Percentiles rank a stretch among this genome's conserved stretches.
phyloP scores from a whole-genome alignment of 2,329 filamentous ascomycete genomes.

The Graphilbum fragrans region DNA sequence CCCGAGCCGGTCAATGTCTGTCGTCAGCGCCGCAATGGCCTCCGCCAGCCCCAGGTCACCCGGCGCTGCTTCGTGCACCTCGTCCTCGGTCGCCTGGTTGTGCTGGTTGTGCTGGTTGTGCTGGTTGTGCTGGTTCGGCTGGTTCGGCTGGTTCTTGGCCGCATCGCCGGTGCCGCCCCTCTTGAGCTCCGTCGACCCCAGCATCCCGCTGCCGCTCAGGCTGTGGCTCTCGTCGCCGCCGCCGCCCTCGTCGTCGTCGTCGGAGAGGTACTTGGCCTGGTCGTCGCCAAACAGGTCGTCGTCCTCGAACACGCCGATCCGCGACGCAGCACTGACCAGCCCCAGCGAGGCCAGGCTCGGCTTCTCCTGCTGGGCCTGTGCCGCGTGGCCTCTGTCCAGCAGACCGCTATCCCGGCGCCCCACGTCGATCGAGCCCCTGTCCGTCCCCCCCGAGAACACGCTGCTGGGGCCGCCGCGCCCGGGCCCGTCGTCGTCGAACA shows the following conservation, averaged over 20 bases:
- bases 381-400: neutral
- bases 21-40: conserved; percentile 77
- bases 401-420: conserved; percentile 13
- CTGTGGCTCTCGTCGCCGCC: conserved; percentile 32
- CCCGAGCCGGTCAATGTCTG: conserved; percentile 78
- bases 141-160: too few species aligned
- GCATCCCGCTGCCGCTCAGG: conserved; percentile 19
- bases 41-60: conserved; percentile 89
- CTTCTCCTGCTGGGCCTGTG: conserved; percentile 35
- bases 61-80: conserved; percentile 88
- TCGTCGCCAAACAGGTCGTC: conserved; percentile 90
- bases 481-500: conserved; percentile 47
- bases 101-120: conserved; percentile 56
- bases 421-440: conserved; percentile 23
- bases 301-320: conserved; percentile 85
- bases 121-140: neutral
- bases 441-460: conserved; percentile 23
- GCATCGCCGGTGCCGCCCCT: neutral
- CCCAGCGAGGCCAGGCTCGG: conserved; percentile 87
- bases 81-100: conserved; percentile 55
- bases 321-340: conserved; percentile 74
- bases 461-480: conserved; percentile 20
- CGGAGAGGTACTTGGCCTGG: conserved; percentile 62
- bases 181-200: neutral
- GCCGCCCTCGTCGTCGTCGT: conserved; percentile 67